A percentile compares a stretch with the other conserved stretches of the same genome.
Evolutionary conservation across 352 stramenopile species (phyloP).

Genomic region (Globisporangium mamillatum): DNA sequence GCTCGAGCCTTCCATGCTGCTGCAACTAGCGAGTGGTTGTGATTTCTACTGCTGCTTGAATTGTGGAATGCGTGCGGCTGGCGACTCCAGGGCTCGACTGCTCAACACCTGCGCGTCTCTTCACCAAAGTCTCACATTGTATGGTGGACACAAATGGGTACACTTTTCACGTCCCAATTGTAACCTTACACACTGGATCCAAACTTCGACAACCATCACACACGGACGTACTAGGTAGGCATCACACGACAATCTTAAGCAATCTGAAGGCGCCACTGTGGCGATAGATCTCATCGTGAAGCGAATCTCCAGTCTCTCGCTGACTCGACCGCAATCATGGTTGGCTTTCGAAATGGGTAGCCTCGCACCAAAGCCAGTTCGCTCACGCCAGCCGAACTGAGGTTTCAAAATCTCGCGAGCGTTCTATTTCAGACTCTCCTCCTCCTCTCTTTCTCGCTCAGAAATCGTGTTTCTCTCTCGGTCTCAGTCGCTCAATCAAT

Average conservation of each 20-base stretch:
- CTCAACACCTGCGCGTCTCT: neutral
- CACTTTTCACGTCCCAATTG: neutral
- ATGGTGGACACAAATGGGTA: neutral
- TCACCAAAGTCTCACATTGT: neutral
- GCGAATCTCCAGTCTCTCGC: no score
- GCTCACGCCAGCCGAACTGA: neutral
- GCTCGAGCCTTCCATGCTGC: constrained; percentile 16
- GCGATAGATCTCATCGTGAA: no score
- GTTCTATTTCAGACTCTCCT: no score
- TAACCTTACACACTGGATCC: neutral
- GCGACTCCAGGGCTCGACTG: no score
- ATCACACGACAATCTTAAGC: no score
- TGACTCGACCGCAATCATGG: neutral
- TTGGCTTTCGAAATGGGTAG: neutral
- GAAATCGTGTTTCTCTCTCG: no score
- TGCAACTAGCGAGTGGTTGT: neutral
- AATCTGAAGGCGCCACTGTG: no score
- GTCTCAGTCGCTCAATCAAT: no score
- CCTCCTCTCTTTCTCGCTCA: no score
- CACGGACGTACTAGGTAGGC: no score
- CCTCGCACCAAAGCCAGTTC: no score
- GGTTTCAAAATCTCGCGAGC: neutral
- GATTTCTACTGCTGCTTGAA: neutral
- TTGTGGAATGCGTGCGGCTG: neutral
- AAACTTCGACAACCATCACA: neutral